These are phyloP conservation scores for Dalbergia cultrata DNA, from an alignment of 306 rosid genomes.

Conservation along the genomic window DNA sequence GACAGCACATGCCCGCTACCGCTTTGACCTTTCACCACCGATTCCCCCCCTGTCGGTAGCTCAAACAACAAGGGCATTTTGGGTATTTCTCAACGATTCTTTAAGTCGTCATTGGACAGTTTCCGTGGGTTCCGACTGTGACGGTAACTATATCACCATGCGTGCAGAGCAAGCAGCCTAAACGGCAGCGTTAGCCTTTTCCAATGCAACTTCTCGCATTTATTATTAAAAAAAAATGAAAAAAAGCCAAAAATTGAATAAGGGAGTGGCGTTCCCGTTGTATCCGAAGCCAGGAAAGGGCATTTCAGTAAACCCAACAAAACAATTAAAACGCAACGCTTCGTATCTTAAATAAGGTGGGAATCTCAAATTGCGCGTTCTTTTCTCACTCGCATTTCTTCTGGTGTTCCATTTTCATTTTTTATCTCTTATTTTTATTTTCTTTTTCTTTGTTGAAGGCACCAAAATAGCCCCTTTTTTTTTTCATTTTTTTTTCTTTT, in stretches of 20 bases:
- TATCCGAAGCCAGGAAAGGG: too few relatives aligned
- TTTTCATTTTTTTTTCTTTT: not conserved
- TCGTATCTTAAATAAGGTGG: constrained; percentile 31
- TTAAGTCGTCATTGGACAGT: not conserved
- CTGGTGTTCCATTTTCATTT: constrained; percentile 22
- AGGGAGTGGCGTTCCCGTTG: too few relatives aligned
- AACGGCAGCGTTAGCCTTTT: constrained; percentile 33
- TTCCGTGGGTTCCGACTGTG: not conserved
- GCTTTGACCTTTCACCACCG: too few relatives aligned
- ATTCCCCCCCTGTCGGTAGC: too few relatives aligned
- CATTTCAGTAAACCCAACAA: not conserved
- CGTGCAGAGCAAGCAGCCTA: constrained; percentile 31
- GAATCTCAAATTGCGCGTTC: constrained; percentile 41
- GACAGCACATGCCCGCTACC: too few relatives aligned
- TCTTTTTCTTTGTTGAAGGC: constrained; percentile 20
- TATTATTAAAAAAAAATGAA: too few relatives aligned
- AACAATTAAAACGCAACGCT: constrained; percentile 32
- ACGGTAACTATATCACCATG: not conserved
- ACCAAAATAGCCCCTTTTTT: constrained; percentile 31
- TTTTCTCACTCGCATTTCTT: constrained; percentile 4
- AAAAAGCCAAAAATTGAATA: too few relatives aligned
- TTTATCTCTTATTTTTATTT: too few relatives aligned
- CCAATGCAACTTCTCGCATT: too few relatives aligned
- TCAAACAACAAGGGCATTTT: constrained; percentile 16
- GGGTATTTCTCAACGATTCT: not conserved